Conservation (phyloP, 75 land plant species). For the Selaginella moellendorffii region DNA sequence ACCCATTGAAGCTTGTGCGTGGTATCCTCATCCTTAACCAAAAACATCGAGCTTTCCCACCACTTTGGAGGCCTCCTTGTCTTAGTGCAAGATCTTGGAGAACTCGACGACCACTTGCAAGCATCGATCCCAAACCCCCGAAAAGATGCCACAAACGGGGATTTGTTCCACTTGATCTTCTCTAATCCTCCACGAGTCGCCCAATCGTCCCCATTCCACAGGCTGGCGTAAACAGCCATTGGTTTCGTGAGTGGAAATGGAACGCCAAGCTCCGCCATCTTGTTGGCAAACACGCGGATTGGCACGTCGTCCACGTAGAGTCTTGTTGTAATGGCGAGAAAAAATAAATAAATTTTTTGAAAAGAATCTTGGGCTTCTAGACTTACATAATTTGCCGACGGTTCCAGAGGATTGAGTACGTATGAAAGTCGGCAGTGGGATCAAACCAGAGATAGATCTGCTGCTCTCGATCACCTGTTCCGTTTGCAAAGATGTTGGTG, state of each 20-base stretch:
- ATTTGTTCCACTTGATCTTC: slow-evolving; percentile 1
- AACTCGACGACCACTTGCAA: neutral
- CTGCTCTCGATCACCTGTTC: slow-evolving; percentile 53
- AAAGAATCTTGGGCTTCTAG: no score
- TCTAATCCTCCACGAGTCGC: slow-evolving; percentile 15
- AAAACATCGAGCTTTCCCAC: neutral
- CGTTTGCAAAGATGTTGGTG: slow-evolving; percentile 60
- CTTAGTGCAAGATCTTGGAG: slow-evolving; percentile 2
- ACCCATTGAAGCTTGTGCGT: neutral
- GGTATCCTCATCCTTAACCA: neutral
- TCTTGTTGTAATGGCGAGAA: no score
- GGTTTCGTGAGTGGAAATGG: slow-evolving; percentile 35
- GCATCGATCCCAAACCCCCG: slow-evolving; percentile 10
- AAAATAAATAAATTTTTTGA: no score
- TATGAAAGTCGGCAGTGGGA: slow-evolving; percentile 42
- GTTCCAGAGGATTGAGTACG: slow-evolving; percentile 53
- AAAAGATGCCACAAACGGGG: neutral
- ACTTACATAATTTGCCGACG: slow-evolving; percentile 40
- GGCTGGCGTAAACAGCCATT: slow-evolving; percentile 42
- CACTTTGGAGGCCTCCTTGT: neutral
- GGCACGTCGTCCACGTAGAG: slow-evolving; percentile 45
- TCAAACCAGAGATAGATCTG: slow-evolving; percentile 74
- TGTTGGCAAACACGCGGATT: slow-evolving; percentile 43
- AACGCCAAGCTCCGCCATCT: slow-evolving; percentile 30
- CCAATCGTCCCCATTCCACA: slow-evolving; percentile 39